Base-by-base conservation (phyloP, 2,329 filamentous ascomycete genomes). In the Colletotrichum lini region DNA sequence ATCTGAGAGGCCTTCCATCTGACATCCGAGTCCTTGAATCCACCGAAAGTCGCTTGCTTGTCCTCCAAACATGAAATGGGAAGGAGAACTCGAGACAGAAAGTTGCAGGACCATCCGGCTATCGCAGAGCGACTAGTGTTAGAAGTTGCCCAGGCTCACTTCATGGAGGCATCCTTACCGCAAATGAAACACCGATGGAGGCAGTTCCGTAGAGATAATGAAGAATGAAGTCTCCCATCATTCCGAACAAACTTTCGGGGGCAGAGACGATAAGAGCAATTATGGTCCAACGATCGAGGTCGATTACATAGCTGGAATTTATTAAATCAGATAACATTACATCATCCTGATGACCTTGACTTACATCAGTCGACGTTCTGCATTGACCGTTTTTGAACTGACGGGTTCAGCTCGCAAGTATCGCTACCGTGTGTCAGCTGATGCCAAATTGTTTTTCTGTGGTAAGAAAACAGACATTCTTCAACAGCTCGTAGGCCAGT, bases 21-120 rank as follows among this genome's bases (percentile, higher is more conserved):
- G 61, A 65, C 2, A 3, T 26, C 4, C 40, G 47, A 2, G 12
- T 26, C 2, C 63, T 53, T 0, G 21, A 13, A 7, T 65, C 63
- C 9, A 15, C 16, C 9, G 58, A 5, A 16, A 65, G 21, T 4
- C 10, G 3, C 1, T 40, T 23, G 13, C 4, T 42, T 2, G 26
- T 40, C 2, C 63, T 26, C 63, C 52, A 58, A 15, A 42, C 63
- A 2, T 53, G 63, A 13, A 50, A 50, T n/a, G 63, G 63, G 1
- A 65, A 1, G n/a, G 40, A 40, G 21, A 65, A 58, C 18, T 65
- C 53, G 18, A 65, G 63, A 2, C 40, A 15, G 4, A 65, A 65
- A 2, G 45, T 65, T 1, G 30, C 10, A 2, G 62, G 62, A 1
- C 62, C 62, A 13, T 44, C 40, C 4, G 40, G 12, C n/a, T 56